These are phyloP conservation scores for Candida pini DNA, from an alignment of 805 yeast genomes.

Conservation along the genomic window DNA sequence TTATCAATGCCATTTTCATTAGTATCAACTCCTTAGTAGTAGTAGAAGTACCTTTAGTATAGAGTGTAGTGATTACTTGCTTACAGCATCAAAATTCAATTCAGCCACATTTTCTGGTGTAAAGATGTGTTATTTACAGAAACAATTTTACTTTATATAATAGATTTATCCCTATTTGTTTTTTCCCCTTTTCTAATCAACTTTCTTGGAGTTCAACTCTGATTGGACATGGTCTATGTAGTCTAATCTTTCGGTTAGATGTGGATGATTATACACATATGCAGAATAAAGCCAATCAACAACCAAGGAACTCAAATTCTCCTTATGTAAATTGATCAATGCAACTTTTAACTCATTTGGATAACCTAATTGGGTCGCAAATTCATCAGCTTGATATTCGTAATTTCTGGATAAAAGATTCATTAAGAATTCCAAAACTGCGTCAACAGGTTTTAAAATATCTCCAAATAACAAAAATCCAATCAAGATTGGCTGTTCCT, in stretches of 20 bases:
- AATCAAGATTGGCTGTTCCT: constrained; percentile 64
- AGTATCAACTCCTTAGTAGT: too few species aligned
- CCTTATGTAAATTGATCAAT: constrained; percentile 68
- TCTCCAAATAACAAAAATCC: constrained; percentile 81
- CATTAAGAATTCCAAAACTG: constrained; percentile 57
- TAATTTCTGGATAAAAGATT: constrained; percentile 75
- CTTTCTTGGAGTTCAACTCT: constrained; percentile 13
- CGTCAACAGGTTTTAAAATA: constrained; percentile 71
- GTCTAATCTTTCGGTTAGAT: constrained; percentile 77
- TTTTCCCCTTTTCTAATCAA: constrained; percentile 9
- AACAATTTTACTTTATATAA: too few species aligned
- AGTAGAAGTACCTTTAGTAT: too few species aligned
- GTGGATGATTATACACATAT: constrained; percentile 89
- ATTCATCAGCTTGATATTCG: constrained; percentile 91
- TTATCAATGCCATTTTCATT: too few species aligned
- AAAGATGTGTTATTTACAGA: too few species aligned
- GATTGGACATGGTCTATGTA: constrained; percentile 49
- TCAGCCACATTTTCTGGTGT: too few species aligned
- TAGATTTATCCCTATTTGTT: too few species aligned
- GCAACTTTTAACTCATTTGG: constrained; percentile 63
- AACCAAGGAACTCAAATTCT: constrained; percentile 79
- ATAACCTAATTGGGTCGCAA: constrained; percentile 72
- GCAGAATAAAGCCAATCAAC: constrained; percentile 88
- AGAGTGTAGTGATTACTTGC: too few species aligned
- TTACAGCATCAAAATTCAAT: too few species aligned